These are phyloP conservation scores for Blastobotrys buckinghamii DNA, from an alignment of 1,139 yeast species.

Conservation along the genomic window DNA sequence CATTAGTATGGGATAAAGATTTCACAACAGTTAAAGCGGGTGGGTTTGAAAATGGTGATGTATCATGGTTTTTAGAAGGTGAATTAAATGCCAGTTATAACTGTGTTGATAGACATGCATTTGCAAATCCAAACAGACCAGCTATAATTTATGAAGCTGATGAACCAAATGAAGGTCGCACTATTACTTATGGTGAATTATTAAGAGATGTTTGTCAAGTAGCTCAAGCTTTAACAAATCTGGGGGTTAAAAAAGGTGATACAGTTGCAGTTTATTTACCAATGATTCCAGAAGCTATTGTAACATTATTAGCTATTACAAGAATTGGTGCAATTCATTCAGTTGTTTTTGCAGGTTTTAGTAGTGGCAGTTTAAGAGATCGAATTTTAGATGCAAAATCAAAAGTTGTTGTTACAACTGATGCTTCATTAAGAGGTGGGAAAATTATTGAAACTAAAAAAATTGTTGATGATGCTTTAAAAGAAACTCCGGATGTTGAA, in stretches of 20 bases:
- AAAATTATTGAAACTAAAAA: slow-evolving; percentile 84
- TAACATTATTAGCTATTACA: slow-evolving; percentile 90
- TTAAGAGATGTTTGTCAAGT: slow-evolving; percentile 81
- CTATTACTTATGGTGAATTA: slow-evolving; percentile 79
- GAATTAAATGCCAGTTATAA: slow-evolving; percentile 90
- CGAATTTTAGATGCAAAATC: slow-evolving; percentile 86
- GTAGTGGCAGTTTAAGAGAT: slow-evolving; percentile 88
- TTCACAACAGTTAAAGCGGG: slow-evolving; percentile 68
- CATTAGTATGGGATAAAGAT: slow-evolving; percentile 78
- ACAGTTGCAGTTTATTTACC: slow-evolving; percentile 96
- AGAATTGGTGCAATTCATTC: slow-evolving; percentile 96
- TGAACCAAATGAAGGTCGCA: slow-evolving; percentile 65
- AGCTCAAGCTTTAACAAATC: slow-evolving; percentile 75
- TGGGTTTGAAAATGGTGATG: slow-evolving; percentile 68
- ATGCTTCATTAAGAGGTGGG: slow-evolving; percentile 96
- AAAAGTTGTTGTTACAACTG: slow-evolving; percentile 87
- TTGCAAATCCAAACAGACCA: slow-evolving; percentile 70
- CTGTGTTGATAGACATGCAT: slow-evolving; percentile 96
- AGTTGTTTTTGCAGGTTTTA: slow-evolving; percentile 95
- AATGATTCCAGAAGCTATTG: slow-evolving; percentile 93
- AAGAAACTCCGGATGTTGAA: slow-evolving; percentile 69
- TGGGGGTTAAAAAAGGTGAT: slow-evolving; percentile 93
- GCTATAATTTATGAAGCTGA: slow-evolving; percentile 96
- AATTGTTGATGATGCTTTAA: slow-evolving; percentile 89
- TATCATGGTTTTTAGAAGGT: slow-evolving; percentile 92